These are phyloP conservation scores for Arachis hypogaea DNA, from an alignment of 306 rosid species.

Conservation along the genomic window DNA sequence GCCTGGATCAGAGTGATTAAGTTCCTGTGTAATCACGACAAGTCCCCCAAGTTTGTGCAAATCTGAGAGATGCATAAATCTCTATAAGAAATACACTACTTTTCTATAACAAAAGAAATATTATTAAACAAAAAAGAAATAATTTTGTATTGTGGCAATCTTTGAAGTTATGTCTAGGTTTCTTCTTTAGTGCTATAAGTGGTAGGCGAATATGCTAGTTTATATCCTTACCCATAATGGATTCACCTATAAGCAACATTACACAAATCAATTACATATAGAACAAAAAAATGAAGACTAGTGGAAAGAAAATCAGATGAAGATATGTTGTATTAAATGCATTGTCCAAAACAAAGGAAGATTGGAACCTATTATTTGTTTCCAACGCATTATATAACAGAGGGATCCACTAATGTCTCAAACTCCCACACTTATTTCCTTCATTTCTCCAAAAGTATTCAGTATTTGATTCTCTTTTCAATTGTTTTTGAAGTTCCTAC, in stretches of 20 bases:
- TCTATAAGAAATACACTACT: conserved; percentile 34
- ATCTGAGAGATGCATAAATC: conserved; percentile 50
- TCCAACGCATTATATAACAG: neutral
- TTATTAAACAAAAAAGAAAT: neutral
- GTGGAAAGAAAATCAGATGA: conserved; percentile 22
- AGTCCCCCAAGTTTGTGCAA: conserved; percentile 82
- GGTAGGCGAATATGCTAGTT: neutral
- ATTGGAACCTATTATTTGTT: neutral
- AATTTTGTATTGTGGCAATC: neutral
- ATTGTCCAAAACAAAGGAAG: neutral
- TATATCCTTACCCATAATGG: neutral
- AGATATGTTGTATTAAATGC: neutral
- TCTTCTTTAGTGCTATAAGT: neutral
- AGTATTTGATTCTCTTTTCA: conserved; percentile 19
- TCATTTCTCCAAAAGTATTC: conserved; percentile 3
- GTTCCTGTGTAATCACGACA: conserved; percentile 54
- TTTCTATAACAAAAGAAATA: neutral
- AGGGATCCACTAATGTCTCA: conserved; percentile 5
- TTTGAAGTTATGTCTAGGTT: neutral
- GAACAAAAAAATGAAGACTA: conserved; percentile 5
- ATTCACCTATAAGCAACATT: neutral
- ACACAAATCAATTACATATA: neutral
- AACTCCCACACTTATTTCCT: conserved; percentile 2
- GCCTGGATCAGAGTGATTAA: conserved; percentile 63
- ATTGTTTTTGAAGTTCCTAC: neutral